A percentile compares a stretch with the other conserved stretches of the same genome.
Evolutionary conservation across 106 monocot species (phyloP).

Genomic region (Cymbidium sinense): DNA sequence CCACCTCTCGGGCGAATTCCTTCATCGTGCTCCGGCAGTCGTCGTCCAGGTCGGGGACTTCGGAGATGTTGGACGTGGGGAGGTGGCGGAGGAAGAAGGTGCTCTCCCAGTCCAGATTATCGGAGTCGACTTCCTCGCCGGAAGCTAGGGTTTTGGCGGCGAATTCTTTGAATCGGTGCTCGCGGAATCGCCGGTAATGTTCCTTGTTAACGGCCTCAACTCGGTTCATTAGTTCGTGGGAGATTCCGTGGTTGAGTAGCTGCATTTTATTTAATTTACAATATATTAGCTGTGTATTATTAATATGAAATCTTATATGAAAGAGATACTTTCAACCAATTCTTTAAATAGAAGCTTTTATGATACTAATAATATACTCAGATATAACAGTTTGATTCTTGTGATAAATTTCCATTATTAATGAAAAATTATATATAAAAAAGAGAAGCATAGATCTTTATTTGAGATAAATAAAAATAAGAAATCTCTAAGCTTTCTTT

Average conservation of each 20-base stretch:
- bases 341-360: too few species aligned
- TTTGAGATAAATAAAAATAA: too few species aligned
- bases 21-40: constrained; percentile 34
- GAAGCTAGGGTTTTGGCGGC: constrained; percentile 28
- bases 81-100: constrained; percentile 68
- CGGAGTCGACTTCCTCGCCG: constrained; percentile 19
- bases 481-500: too few species aligned
- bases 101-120: constrained; percentile 71
- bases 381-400: too few species aligned
- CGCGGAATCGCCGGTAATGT: constrained; percentile 43
- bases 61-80: constrained; percentile 39
- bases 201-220: constrained; percentile 55
- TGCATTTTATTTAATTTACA: constrained; percentile 5
- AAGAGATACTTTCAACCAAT: too few species aligned
- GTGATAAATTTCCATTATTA: too few species aligned
- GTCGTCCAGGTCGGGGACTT: constrained; percentile 39
- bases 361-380: too few species aligned
- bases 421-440: too few species aligned
- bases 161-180: constrained; percentile 53
- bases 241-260: constrained; percentile 74
- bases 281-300: too few species aligned
- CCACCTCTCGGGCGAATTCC: constrained; percentile 46
- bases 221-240: constrained; percentile 51
- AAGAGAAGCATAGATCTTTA: too few species aligned
- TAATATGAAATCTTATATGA: too few species aligned